phyloP scores from a whole-genome alignment of 176 grass and related monocot genomes.

The Carex parvula region DNA sequence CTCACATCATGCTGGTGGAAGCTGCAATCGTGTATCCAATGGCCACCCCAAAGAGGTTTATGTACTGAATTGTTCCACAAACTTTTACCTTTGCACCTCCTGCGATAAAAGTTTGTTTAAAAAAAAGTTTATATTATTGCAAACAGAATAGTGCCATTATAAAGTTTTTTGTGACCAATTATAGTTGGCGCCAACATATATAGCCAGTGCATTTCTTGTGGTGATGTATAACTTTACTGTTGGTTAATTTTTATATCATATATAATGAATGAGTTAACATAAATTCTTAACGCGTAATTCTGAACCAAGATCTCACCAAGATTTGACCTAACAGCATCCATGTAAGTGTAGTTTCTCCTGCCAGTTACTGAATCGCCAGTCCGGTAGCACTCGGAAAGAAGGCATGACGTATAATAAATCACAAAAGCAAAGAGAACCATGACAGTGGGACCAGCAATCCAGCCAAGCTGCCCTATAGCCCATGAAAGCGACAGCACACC shows the following conservation, averaged over 20 bases:
- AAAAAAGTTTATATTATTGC: neutral
- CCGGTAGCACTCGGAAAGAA: constrained; percentile 47
- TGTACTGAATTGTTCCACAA: constrained; percentile 54
- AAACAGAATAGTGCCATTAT: neutral
- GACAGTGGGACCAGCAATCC: constrained; percentile 40
- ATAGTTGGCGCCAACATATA: neutral
- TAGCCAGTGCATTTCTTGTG: neutral
- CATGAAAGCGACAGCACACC: constrained; percentile 50
- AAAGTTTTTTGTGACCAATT: neutral
- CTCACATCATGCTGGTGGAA: constrained; percentile 61
- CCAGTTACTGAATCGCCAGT: constrained; percentile 40
- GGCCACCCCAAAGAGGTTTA: constrained; percentile 53
- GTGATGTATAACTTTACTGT: neutral
- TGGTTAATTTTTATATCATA: neutral
- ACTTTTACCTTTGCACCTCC: constrained; percentile 49
- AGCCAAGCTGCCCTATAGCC: constrained; percentile 48
- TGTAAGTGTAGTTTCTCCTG: constrained; percentile 57
- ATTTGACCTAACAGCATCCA: constrained; percentile 51
- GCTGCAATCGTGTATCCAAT: constrained; percentile 59
- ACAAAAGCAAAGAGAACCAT: constrained; percentile 52
- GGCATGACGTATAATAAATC: constrained; percentile 44
- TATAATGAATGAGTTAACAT: neutral
- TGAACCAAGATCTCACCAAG: constrained; percentile 23
- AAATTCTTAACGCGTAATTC: neutral
- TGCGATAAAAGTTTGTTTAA: neutral